Percentiles rank a stretch among this genome's conserved stretches.
These are phyloP conservation scores for Trichophyton verrucosum DNA, from an alignment of 2,329 filamentous ascomycete genomes.

Conservation along the genomic window DNA sequence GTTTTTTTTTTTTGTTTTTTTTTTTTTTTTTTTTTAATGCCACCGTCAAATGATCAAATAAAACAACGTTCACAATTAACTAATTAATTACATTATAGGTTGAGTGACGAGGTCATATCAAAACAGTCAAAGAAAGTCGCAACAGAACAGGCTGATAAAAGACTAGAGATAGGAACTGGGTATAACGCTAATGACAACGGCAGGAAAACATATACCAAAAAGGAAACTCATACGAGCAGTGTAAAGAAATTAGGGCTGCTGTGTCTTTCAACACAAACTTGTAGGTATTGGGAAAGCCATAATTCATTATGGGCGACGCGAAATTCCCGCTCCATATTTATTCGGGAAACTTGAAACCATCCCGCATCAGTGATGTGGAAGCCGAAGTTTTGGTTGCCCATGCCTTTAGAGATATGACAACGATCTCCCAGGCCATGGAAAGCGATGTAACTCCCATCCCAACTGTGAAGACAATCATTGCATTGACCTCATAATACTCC, in stretches of 20 bases:
- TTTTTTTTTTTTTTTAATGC: background rate
- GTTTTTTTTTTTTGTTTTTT: too few species aligned
- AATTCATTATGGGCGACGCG: background rate
- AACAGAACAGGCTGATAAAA: background rate
- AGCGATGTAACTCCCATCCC: constrained; percentile 72
- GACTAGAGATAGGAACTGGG: background rate
- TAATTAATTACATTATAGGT: background rate
- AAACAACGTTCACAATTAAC: background rate
- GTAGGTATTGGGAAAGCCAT: background rate
- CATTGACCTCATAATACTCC: constrained; percentile 63
- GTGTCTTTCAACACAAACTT: background rate
- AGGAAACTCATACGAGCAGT: background rate
- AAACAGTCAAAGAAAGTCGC: background rate
- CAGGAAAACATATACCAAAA: background rate
- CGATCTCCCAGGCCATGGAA: constrained; percentile 71
- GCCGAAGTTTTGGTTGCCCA: constrained; percentile 52
- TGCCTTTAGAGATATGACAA: constrained; percentile 72
- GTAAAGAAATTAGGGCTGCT: background rate
- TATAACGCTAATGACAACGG: background rate
- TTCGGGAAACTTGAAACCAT: background rate
- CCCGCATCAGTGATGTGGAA: background rate
- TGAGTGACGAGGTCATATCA: background rate
- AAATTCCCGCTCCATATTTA: background rate
- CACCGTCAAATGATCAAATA: background rate
- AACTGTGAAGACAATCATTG: constrained; percentile 88